Base-by-base conservation (phyloP, 2,329 filamentous ascomycete species). In the Cordyceps pruinosa region DNA sequence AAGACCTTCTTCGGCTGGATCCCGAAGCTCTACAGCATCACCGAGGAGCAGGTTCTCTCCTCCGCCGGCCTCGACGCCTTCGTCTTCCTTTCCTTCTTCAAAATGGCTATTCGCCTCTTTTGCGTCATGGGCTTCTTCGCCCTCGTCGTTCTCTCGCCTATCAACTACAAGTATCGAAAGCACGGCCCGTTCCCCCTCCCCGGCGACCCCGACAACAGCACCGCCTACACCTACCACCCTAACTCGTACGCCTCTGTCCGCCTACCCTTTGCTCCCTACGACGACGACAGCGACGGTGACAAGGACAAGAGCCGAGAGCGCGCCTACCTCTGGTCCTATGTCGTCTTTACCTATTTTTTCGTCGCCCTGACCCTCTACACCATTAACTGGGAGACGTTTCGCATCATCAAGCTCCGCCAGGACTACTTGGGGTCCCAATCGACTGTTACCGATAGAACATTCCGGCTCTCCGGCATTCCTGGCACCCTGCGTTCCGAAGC, bases 1-100 rank as follows among this genome's bases (percentile, higher is more conserved):
- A 84, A 92, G 68, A 88, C 83, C 46, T 85, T 96, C 67, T 89
- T 97, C 64, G 93, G 93, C 66, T 99, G 94, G 94, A 94, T 99
- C 47, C 85, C 91, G 2, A 84, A 86, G 3, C 75, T 99, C 41
- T 94, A 91, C 75, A 83, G 75, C 63, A 89, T 99, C 60, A 90
- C 86, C 1, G 92, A 97, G 63, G 86, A 96, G 67, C 88, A 97
- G 71, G 85, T 99, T 4, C 78, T 99, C 54, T 86, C 88, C 17
- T 93, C 91, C 21, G 93, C 93, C 19, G 94, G 94, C 0, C 81
- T 99, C 50, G 94, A 99, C 75, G 94, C 94, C 51, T 99, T 90
- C 73, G 94, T 97, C 62, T 97, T 99, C 68, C 79, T 99, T 15
- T 83, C 87, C 17, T 99, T 99, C 73, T 97, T 97, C 79, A 95